A percentile compares a stretch with the other conserved stretches of the same genome.
Evolutionary conservation across 2,329 filamentous ascomycete genomes (phyloP).

Genomic region (Colletotrichum kahawae): DNA sequence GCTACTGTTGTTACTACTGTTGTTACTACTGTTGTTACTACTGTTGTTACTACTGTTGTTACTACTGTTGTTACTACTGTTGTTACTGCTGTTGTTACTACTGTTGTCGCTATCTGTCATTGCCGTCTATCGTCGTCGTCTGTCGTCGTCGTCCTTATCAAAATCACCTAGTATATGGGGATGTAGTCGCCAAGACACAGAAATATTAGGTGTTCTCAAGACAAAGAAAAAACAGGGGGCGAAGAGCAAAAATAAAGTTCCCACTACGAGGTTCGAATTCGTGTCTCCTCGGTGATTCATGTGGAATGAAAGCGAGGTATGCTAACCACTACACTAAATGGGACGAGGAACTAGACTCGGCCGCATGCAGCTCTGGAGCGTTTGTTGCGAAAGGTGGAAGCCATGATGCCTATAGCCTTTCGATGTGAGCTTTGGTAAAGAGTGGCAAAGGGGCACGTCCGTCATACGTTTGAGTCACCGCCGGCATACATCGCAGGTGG

Average conservation of each 20-base stretch:
- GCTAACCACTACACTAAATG: constrained; percentile 20
- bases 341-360: neutral
- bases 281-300: constrained; percentile 1
- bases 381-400: neutral
- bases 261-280: constrained; percentile 18
- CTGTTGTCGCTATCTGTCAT: too few relatives aligned
- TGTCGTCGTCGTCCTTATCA: too few relatives aligned
- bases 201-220: neutral
- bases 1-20: too few relatives aligned
- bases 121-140: too few relatives aligned
- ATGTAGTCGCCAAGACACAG: too few relatives aligned
- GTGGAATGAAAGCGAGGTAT: constrained; percentile 15
- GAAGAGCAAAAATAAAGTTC: neutral
- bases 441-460: neutral
- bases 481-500: neutral
- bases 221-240: neutral
- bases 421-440: neutral
- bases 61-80: too few relatives aligned
- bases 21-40: too few relatives aligned
- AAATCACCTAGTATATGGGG: too few relatives aligned
- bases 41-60: too few relatives aligned
- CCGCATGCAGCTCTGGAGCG: neutral
- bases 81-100: too few relatives aligned
- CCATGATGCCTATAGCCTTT: neutral
- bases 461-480: neutral